Evolutionary conservation across 2,329 filamentous ascomycete species (phyloP), one percentile per base, ranked within the genome.

Genomic region (Alternaria gansuensis): DNA sequence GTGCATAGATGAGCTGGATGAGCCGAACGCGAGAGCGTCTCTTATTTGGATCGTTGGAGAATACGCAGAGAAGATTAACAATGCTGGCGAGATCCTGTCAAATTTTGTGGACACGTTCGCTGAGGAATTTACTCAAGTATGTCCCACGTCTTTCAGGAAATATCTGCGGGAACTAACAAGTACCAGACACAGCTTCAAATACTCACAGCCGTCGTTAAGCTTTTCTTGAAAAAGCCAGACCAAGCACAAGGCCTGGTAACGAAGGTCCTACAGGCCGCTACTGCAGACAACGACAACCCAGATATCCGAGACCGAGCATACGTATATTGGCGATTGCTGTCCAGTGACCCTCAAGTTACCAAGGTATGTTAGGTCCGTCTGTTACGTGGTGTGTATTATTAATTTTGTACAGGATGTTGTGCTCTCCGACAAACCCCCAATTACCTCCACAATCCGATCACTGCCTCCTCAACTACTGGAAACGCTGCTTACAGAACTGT

Each of bases 21-120:
- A 99, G 78, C 93, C 94, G 1, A 89, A 93, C 70, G 95, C 95
- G 6, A 85, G 95, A 72, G 93, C 91, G 3, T 90, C 94, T 23
- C 82, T 99, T 59, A 98, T 99, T 72, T 99, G 95, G 95, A 98
- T 99, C 67, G 94, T 99, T 5, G 95, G 95, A 68, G 95, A 99
- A 77, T 99, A 99, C 75, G 95, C 95, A 0, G 95, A 99, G 82
- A 99, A 99, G 84, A 99, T 99, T 73, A 96, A 87, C 81, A 98
- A 99, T 71, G 95, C 95, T n/a, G 93, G 93, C 64, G 92, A 98
- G 68, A 98, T 99, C 63, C 80, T 99, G 59, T 85, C 88, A 51
- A 89, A 90, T 17, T 99, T 99, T 73, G 94, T 97, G 11, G 95
- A 98, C 55, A 90, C 88, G 0, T 98, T 99, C 77, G 90, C 91